Percentiles rank a stretch among this genome's conserved stretches.
Evolutionary conservation across 805 yeast species (phyloP).

Genomic region (Tetrapisispora arboricola): DNA sequence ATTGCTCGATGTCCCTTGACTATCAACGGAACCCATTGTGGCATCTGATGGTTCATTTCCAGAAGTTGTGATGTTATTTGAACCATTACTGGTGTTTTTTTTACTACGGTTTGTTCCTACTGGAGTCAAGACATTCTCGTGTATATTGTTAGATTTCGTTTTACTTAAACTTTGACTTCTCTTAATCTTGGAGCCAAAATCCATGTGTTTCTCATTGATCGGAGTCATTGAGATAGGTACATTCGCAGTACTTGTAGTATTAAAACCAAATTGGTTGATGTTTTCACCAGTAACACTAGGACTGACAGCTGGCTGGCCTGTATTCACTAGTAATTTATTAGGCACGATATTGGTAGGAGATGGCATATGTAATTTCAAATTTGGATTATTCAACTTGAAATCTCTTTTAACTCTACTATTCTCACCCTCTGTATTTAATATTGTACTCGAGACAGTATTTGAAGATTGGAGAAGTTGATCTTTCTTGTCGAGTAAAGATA

Average conservation of each 20-base stretch:
- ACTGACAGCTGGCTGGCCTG: not conserved
- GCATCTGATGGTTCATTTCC: not conserved
- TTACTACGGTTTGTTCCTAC: not conserved
- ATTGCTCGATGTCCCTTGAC: too few species aligned
- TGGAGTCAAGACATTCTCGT: not conserved
- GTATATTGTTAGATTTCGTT: conserved; percentile 2
- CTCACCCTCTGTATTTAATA: conserved; percentile 8
- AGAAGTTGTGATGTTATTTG: not conserved
- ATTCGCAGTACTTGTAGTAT: conserved; percentile 39
- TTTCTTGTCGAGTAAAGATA: conserved; percentile 12
- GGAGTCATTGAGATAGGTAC: conserved; percentile 72
- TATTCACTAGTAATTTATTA: conserved; percentile 19
- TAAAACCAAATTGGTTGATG: conserved; percentile 49
- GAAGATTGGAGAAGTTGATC: conserved; percentile 28
- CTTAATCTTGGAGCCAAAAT: conserved; percentile 16
- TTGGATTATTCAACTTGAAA: conserved; percentile 39
- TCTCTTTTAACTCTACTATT: conserved; percentile 24
- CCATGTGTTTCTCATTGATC: conserved; percentile 46
- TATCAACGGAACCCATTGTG: not conserved
- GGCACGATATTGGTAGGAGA: conserved; percentile 43
- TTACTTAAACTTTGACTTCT: conserved; percentile 18
- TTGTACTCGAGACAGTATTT: conserved; percentile 21
- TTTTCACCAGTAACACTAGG: conserved; percentile 4
- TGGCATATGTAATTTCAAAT: conserved; percentile 66
- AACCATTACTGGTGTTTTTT: not conserved